phyloP scores from a whole-genome alignment of 768 basidiomycete species.

The Mycena leptocephala region DNA sequence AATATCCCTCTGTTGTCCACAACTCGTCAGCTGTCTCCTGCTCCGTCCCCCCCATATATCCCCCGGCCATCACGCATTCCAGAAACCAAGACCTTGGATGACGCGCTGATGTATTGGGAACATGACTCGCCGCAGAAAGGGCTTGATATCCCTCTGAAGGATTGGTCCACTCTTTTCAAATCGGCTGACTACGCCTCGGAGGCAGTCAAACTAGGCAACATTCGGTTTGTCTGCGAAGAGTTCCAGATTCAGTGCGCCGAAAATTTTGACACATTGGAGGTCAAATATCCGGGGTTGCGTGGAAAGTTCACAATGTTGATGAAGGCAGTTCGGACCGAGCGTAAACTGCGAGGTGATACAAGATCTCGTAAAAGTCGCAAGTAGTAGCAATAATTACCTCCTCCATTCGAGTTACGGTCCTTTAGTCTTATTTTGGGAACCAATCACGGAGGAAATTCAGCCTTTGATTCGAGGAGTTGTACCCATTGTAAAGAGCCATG shows the following conservation, averaged over 20 bases:
- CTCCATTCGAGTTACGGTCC: too few species aligned
- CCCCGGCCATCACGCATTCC: slow-evolving; percentile 29
- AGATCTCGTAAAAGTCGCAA: slow-evolving; percentile 17
- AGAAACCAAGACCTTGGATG: slow-evolving; percentile 33
- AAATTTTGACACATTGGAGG: neutral
- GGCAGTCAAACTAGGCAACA: slow-evolving; percentile 21
- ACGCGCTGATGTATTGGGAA: slow-evolving; percentile 38
- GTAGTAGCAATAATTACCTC: too few species aligned
- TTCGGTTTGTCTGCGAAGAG: slow-evolving; percentile 21
- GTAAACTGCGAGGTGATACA: slow-evolving; percentile 20
- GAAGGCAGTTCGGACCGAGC: slow-evolving; percentile 14
- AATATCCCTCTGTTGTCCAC: too few species aligned
- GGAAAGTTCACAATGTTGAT: slow-evolving; percentile 15
- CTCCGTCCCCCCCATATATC: neutral
- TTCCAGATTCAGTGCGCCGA: neutral
- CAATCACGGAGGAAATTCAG: too few species aligned
- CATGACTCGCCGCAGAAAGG: slow-evolving; percentile 29
- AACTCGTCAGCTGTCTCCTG: neutral
- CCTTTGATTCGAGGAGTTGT: too few species aligned
- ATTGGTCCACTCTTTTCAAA: slow-evolving; percentile 30
- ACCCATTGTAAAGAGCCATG: too few species aligned
- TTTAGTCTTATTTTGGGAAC: too few species aligned
- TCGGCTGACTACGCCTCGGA: slow-evolving; percentile 19
- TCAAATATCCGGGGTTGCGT: slow-evolving; percentile 14
- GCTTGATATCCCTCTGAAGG: slow-evolving; percentile 25